Percentiles rank a stretch among this genome's conserved stretches.
These are phyloP conservation scores for Anthracocystis setariae DNA, from an alignment of 1,284 basidiomycete genomes.

Conservation along the genomic window DNA sequence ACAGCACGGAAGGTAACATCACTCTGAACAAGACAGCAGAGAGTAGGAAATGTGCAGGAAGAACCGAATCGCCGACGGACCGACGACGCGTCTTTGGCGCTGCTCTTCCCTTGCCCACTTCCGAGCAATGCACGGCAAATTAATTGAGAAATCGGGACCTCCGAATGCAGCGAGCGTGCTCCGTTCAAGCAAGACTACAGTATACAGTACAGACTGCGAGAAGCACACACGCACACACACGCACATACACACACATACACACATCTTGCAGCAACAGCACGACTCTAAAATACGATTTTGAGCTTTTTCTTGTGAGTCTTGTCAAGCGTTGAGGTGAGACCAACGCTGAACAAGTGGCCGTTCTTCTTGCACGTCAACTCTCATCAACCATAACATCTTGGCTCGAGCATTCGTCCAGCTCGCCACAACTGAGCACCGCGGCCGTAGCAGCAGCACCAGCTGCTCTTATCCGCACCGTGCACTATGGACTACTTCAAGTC, in stretches of 20 bases:
- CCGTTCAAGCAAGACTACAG: no score
- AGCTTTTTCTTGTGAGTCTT: no score
- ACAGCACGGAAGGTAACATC: no score
- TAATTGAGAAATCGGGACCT: conserved; percentile 10
- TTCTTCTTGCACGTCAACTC: neutral
- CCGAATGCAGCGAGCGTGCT: conserved; percentile 12
- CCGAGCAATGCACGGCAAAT: no score
- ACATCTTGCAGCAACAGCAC: neutral
- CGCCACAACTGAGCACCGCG: neutral
- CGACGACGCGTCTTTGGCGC: neutral
- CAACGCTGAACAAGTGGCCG: neutral
- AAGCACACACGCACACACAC: no score
- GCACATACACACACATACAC: no score
- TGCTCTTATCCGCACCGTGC: neutral
- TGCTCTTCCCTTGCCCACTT: no score
- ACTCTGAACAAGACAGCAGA: no score
- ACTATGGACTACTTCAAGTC: conserved; percentile 84
- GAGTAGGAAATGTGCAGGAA: no score
- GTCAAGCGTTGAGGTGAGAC: neutral
- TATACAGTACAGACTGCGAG: neutral
- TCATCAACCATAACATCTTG: neutral
- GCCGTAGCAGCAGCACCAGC: conserved; percentile 1
- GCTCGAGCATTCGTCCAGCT: neutral
- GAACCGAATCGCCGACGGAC: conserved; percentile 5
- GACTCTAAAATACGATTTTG: no score